phyloP scores from a whole-genome alignment of 1,284 basidiomycete species.

The Ceraceosorus bombacis region DNA sequence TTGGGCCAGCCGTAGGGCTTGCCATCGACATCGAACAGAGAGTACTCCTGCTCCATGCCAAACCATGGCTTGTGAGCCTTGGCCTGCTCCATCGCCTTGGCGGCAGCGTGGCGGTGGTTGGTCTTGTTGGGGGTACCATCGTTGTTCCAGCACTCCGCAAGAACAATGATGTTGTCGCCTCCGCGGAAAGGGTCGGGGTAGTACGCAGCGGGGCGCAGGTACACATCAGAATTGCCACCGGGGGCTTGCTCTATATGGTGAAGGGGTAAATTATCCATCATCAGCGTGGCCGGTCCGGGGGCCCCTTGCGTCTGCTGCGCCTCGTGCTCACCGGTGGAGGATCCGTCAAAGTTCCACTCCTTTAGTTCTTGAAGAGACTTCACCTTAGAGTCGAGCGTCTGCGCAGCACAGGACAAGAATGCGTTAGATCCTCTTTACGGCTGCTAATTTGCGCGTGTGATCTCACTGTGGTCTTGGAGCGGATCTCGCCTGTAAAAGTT shows the following conservation, averaged over 20 bases:
- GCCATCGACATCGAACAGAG: slow-evolving; percentile 88
- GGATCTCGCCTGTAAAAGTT: slow-evolving; percentile 26
- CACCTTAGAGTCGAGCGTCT: slow-evolving; percentile 75
- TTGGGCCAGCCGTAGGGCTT: slow-evolving; percentile 82
- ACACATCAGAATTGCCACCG: slow-evolving; percentile 95
- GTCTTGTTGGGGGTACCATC: slow-evolving; percentile 97
- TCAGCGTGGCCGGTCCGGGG: background rate
- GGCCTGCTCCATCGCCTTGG: slow-evolving; percentile 44
- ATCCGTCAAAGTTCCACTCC: slow-evolving; percentile 97
- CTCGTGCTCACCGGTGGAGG: slow-evolving; percentile 32
- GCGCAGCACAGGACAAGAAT: slow-evolving; percentile 13
- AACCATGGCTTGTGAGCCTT: slow-evolving; percentile 70
- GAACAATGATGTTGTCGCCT: slow-evolving; percentile 58
- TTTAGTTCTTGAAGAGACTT: slow-evolving; percentile 64
- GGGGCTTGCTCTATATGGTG: slow-evolving; percentile 53
- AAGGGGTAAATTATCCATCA: slow-evolving; percentile 1
- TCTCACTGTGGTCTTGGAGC: slow-evolving; percentile 43
- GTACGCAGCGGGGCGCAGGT: slow-evolving; percentile 90
- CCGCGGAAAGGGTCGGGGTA: slow-evolving; percentile 99
- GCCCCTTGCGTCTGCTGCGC: background rate
- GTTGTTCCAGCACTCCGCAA: slow-evolving; percentile 92
- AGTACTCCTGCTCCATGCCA: slow-evolving; percentile 98
- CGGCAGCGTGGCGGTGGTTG: slow-evolving; percentile 60
- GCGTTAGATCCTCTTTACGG: slow-evolving; percentile 23
- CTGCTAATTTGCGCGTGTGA: slow-evolving; percentile 39